Evolutionary conservation across 2,329 filamentous ascomycete genomes (phyloP).

Genomic region (Mariannaea sp.): DNA sequence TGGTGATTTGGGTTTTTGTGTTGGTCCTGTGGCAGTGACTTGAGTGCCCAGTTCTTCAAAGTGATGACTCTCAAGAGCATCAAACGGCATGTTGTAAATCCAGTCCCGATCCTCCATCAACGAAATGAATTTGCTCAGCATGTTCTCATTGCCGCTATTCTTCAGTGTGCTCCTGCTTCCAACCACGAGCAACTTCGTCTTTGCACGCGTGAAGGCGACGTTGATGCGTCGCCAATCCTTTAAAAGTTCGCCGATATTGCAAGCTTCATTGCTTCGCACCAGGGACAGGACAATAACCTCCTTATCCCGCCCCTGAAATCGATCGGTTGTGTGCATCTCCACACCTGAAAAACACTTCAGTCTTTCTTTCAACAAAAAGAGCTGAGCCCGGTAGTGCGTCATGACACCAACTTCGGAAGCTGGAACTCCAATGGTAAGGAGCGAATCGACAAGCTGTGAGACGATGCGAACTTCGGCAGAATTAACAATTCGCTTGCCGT

Average conservation of each 20-base stretch:
- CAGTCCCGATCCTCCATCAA: conserved; percentile 81
- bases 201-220: conserved; percentile 90
- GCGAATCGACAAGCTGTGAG: conserved; percentile 77
- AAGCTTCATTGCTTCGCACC: conserved; percentile 82
- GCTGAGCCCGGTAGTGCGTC: conserved; percentile 93
- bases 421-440: conserved; percentile 77
- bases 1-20: conserved; percentile 37
- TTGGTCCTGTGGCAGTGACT: conserved; percentile 43
- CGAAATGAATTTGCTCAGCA: conserved; percentile 75
- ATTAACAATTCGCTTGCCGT: conserved; percentile 88
- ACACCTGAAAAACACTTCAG: conserved; percentile 67
- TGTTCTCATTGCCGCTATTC: conserved; percentile 70
- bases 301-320: conserved; percentile 96
- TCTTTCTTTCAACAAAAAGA: conserved; percentile 77
- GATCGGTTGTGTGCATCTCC: conserved; percentile 96
- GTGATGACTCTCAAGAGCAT: conserved; percentile 68
- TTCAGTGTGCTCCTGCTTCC: conserved; percentile 83
- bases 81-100: conserved; percentile 72
- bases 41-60: conserved; percentile 66
- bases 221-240: conserved; percentile 94
- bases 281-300: conserved; percentile 87
- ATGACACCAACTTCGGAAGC: conserved; percentile 86
- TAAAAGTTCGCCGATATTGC: conserved; percentile 86
- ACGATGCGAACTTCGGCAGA: conserved; percentile 78
- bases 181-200: conserved; percentile 87